Evolutionary conservation across 495 filamentous ascomycete species (phyloP).

Genomic region (Pseudevernia furfuracea): DNA sequence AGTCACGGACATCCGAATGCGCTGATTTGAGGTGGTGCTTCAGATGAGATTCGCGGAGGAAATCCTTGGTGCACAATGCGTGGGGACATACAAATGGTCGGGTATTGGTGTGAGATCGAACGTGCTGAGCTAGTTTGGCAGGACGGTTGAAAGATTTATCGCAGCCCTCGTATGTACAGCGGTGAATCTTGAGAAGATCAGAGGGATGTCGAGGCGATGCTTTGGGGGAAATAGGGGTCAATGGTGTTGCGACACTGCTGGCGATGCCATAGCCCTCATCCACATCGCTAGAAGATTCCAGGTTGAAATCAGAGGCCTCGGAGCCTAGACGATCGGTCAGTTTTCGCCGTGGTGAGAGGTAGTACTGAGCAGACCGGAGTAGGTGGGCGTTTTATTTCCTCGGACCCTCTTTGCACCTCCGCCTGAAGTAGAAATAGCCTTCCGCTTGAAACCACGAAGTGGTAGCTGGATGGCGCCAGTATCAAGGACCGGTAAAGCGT

Average conservation of each 20-base stretch:
- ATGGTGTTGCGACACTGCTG: constrained; percentile 17
- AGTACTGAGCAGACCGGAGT: background rate
- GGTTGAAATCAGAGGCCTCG: background rate
- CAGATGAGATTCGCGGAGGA: constrained; percentile 73
- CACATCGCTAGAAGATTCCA: background rate
- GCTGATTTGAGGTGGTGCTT: constrained; percentile 73
- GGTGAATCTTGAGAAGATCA: constrained; percentile 58
- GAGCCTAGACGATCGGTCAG: constrained; percentile 3
- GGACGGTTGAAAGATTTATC: constrained; percentile 81
- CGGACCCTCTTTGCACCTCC: background rate
- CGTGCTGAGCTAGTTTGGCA: constrained; percentile 66
- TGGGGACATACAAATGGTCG: constrained; percentile 63
- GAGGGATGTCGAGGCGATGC: constrained; percentile 45
- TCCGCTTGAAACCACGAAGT: background rate
- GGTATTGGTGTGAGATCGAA: constrained; percentile 73
- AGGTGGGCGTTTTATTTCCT: background rate
- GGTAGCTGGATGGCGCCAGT: background rate
- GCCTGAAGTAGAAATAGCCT: background rate
- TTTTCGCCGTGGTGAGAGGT: no score
- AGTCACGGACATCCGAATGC: constrained; percentile 63
- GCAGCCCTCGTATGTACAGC: constrained; percentile 63
- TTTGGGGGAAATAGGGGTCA: constrained; percentile 23
- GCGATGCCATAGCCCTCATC: background rate
- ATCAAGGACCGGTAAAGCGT: background rate
- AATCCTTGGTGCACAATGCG: constrained; percentile 67